A percentile compares a stretch with the other conserved stretches of the same genome.
These are phyloP conservation scores for Conticribra weissflogii DNA, from an alignment of 108 stramenopile genomes.

Conservation along the genomic window DNA sequence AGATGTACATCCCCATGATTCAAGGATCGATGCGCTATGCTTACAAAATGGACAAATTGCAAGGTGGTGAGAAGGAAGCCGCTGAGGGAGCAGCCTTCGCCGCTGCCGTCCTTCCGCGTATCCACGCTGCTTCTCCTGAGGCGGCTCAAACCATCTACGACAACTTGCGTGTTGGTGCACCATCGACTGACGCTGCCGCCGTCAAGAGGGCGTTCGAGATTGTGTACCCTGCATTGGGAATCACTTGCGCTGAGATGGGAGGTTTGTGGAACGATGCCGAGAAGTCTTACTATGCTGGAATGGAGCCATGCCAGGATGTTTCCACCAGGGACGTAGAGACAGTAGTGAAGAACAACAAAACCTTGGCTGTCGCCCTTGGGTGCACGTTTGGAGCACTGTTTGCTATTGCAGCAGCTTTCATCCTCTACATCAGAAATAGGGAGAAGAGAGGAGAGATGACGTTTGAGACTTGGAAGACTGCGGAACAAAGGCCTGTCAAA, in stretches of 20 bases:
- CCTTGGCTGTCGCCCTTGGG: neutral
- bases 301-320: slow-evolving; percentile 43
- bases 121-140: slow-evolving; percentile 51
- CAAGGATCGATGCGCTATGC: slow-evolving; percentile 78
- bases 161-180: slow-evolving; percentile 57
- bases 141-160: slow-evolving; percentile 73
- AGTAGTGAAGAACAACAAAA: slow-evolving; percentile 17
- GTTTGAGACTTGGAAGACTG: neutral
- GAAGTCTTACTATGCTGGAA: slow-evolving; percentile 31
- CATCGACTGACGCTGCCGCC: slow-evolving; percentile 41
- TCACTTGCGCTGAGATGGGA: slow-evolving; percentile 68
- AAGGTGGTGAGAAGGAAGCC: slow-evolving; percentile 55
- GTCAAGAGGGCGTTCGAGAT: slow-evolving; percentile 76
- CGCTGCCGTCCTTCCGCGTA: slow-evolving; percentile 68
- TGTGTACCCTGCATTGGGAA: slow-evolving; percentile 62
- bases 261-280: slow-evolving; percentile 56
- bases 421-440: neutral
- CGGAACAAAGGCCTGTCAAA: no score
- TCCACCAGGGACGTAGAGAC: neutral
- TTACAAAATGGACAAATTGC: slow-evolving; percentile 52
- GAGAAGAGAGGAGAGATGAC: neutral
- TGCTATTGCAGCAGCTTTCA: neutral
- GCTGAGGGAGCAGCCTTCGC: slow-evolving; percentile 80
- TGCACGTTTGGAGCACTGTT: neutral
- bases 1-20: slow-evolving; percentile 78